These are phyloP conservation scores for Malus hybrid DNA, from an alignment of 331 rosid genomes.

Conservation along the genomic window DNA sequence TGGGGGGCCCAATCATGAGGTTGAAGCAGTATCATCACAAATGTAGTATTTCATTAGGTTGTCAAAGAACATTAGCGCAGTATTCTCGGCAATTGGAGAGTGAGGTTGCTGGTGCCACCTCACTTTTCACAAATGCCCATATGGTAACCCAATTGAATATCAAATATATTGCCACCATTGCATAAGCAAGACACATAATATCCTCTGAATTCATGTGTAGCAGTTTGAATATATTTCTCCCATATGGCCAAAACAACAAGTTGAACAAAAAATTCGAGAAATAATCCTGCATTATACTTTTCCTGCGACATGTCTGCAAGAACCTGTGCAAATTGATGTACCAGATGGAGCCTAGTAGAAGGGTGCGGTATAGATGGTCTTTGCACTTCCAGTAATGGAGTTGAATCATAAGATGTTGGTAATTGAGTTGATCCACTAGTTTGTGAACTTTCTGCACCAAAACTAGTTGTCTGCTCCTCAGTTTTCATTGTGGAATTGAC, in stretches of 20 bases:
- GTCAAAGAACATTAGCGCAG: no score
- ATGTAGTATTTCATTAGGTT: no score
- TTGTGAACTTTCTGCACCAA: constrained; percentile 24
- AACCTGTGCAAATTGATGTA: constrained; percentile 20
- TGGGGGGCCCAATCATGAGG: no score
- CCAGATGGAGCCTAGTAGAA: constrained; percentile 41
- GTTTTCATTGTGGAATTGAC: constrained; percentile 38
- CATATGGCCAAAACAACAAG: constrained; percentile 86
- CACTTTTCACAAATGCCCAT: no score
- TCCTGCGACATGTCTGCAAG: constrained; percentile 61
- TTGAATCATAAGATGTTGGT: constrained; percentile 26
- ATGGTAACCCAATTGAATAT: no score
- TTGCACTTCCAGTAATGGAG: constrained; percentile 39
- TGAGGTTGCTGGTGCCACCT: no score
- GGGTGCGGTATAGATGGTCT: constrained; percentile 48
- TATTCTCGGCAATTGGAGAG: no score
- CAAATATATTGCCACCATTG: no score
- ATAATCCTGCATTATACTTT: constrained; percentile 46
- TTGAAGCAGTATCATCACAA: no score
- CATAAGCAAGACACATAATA: no score
- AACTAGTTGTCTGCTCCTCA: constrained; percentile 20
- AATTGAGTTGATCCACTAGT: constrained; percentile 17
- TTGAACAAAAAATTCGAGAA: constrained; percentile 67
- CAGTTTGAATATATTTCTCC: constrained; percentile 58
- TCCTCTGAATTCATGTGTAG: constrained; percentile 18